A percentile compares a stretch with the other conserved stretches of the same genome.
Conservation (phyloP, 1,284 basidiomycete species). For the Ganoderma boninense region DNA sequence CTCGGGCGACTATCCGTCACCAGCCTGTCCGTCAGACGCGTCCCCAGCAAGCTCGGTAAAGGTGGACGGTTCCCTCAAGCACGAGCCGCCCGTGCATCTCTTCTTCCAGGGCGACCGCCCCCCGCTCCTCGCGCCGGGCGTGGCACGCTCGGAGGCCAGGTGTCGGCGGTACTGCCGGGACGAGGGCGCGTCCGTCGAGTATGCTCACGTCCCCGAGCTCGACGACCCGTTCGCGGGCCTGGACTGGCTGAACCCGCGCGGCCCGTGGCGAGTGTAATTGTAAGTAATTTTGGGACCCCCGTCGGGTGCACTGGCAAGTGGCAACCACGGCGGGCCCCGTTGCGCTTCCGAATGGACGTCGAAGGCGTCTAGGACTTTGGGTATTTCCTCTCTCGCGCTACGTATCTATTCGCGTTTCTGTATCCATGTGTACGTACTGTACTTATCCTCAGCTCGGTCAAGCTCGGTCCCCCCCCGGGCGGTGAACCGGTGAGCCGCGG, state of each 20-base stretch:
- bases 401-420: neutral
- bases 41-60: slow-evolving; percentile 5
- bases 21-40: neutral
- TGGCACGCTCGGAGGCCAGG: neutral
- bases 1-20: neutral
- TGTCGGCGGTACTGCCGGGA: neutral
- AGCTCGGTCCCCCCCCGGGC: too few relatives aligned
- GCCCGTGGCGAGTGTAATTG: slow-evolving; percentile 29
- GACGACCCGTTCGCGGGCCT: slow-evolving; percentile 32
- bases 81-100: slow-evolving; percentile 15
- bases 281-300: too few relatives aligned
- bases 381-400: neutral
- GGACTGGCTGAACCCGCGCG: slow-evolving; percentile 39
- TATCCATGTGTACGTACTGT: too few relatives aligned
- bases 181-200: neutral
- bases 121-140: neutral
- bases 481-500: too few relatives aligned
- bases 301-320: neutral
- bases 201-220: neutral
- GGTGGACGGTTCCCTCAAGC: slow-evolving; percentile 22
- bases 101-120: neutral
- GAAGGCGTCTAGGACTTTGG: neutral
- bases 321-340: neutral
- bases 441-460: neutral
- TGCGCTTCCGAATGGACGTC: neutral